Evolutionary conservation across 2,329 filamentous ascomycete genomes (phyloP), one percentile per base, ranked within the genome.

Genomic region (Drechslerella stenobrocha): DNA sequence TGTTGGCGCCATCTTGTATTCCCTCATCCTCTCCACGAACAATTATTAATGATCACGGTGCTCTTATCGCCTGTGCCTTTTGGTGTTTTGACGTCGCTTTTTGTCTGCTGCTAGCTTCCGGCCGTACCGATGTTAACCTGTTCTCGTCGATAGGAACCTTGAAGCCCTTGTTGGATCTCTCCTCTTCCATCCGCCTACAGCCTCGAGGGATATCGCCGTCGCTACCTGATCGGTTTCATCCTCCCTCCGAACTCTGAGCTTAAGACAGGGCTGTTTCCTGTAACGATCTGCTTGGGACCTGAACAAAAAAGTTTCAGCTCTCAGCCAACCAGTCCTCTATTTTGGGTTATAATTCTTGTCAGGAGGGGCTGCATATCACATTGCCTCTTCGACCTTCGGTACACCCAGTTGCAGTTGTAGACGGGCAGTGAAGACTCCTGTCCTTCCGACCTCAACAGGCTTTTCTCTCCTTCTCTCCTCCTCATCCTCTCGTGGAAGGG

Each of bases 21-120:
- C 37, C 37, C 37, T 42, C 37, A 42, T 42, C 58, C 58, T 63
- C 30, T 48, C 45, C 37, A 45, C 57, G 59, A 45, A 52, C n/a
- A 42, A 42, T 42, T 42, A 42, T 26, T 52, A 47, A 42, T 40
- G 26, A 23, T 30, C 37, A 42, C 22, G 37, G 22, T 42, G 37
- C 15, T 20, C 2, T 46, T 44, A 56, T 47, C 30, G 44, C 42
- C 52, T 57, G 30, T 46, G 44, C 20, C 52, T 47, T 48, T 57
- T 37, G 42, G 42, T 37, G 28, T n/a, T 18, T 18, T 5, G 4
- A 20, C 18, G 4, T 4, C 13, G 4, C 18, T 42, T 37, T 37
- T 15, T 37, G 3, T n/a, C n/a, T n/a, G 23, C 15, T 30, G 23
- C 40, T 24, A 23, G 44, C 23, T 47, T 20, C 37, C 13, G 22